A percentile compares a stretch with the other conserved stretches of the same genome.
phyloP scores from a whole-genome alignment of 495 filamentous ascomycete species.

The Penicillium antarcticum region DNA sequence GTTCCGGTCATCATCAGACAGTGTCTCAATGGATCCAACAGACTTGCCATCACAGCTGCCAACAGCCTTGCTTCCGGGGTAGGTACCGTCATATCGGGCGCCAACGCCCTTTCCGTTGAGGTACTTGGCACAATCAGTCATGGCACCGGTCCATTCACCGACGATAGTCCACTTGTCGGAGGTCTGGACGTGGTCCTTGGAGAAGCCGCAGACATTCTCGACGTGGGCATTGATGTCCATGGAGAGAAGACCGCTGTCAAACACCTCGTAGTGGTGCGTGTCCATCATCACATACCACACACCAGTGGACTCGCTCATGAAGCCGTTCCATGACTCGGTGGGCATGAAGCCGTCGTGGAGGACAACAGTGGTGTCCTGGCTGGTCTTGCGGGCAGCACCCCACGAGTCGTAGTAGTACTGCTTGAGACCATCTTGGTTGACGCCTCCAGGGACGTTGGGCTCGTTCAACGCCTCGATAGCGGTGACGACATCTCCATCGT shows the following conservation, averaged over 20 bases:
- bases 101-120: conserved; percentile 69
- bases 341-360: conserved; percentile 69
- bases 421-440: conserved; percentile 50
- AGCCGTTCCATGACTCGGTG: conserved; percentile 66
- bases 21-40: conserved; percentile 49
- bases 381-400: conserved; percentile 48
- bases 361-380: conserved; percentile 53
- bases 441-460: conserved; percentile 51
- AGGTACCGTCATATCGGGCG: conserved; percentile 67
- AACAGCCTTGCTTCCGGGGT: conserved; percentile 40
- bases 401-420: conserved; percentile 65
- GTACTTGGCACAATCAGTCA: conserved; percentile 73
- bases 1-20: conserved; percentile 49
- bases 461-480: conserved; percentile 75
- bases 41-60: conserved; percentile 60
- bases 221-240: conserved; percentile 49
- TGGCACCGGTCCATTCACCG: conserved; percentile 66
- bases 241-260: conserved; percentile 55
- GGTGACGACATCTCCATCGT: conserved; percentile 61
- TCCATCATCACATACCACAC: conserved; percentile 65
- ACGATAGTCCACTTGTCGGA: conserved; percentile 69
- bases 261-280: conserved; percentile 67
- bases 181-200: conserved; percentile 41
- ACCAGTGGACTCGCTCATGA: conserved; percentile 51
- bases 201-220: conserved; percentile 47